Conservation (phyloP, 1,284 basidiomycete genomes). For the Puccinia triticina region DNA sequence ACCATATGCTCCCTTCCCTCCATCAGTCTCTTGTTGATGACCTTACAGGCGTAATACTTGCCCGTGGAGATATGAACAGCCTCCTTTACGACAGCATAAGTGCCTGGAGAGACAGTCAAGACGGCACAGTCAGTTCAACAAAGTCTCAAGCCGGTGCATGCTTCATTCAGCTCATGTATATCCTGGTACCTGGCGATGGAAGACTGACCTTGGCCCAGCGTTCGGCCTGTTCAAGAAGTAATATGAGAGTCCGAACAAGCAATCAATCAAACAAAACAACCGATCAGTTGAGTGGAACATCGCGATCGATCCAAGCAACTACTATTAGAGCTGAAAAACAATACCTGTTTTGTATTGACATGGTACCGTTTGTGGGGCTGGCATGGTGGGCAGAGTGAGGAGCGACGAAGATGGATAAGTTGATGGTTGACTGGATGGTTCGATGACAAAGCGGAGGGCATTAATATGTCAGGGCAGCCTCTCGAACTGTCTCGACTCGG, state of each 20-base stretch:
- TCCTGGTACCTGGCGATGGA: not conserved
- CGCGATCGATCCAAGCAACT: not conserved
- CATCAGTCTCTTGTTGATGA: constrained; percentile 95
- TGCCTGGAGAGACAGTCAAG: constrained; percentile 66
- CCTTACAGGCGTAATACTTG: constrained; percentile 84
- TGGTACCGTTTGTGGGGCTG: constrained; percentile 48
- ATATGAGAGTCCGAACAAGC: not conserved
- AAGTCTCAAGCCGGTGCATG: not conserved
- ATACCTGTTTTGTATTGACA: constrained; percentile 52
- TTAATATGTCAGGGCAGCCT: too few relatives aligned
- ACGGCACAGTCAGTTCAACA: not conserved
- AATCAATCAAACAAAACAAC: not conserved
- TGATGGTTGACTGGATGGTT: not conserved
- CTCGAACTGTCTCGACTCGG: too few relatives aligned
- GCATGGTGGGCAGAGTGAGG: constrained; percentile 4
- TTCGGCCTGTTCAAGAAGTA: constrained; percentile 36
- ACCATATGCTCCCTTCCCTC: constrained; percentile 66
- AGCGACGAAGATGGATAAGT: not conserved
- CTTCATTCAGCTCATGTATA: not conserved
- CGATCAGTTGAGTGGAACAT: not conserved
- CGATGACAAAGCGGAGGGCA: too few relatives aligned
- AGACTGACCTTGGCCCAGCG: constrained; percentile 51
- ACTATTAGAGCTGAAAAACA: not conserved
- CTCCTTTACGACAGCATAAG: constrained; percentile 89
- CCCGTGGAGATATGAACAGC: constrained; percentile 93